phyloP scores from a whole-genome alignment of 192 early-diverging fungal species.

The Powellomyces hirtus region DNA sequence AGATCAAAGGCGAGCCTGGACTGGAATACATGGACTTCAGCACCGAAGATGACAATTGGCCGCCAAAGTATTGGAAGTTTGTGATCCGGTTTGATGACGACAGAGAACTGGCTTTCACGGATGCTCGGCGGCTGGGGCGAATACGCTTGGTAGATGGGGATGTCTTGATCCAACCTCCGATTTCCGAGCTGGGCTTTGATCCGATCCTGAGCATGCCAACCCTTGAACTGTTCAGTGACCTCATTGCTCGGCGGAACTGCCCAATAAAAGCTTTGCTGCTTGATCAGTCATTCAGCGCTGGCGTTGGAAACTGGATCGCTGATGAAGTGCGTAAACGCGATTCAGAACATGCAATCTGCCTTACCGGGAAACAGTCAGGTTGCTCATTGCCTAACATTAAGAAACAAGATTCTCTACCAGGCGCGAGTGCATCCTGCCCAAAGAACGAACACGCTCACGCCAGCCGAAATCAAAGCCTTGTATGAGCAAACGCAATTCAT shows the following conservation, averaged over 20 bases:
- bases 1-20: constrained; percentile 31
- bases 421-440: constrained; percentile 69
- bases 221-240: constrained; percentile 42
- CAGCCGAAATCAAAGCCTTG: constrained; percentile 45
- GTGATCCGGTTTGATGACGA: constrained; percentile 41
- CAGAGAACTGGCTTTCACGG: constrained; percentile 51
- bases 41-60: constrained; percentile 53
- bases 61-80: constrained; percentile 71
- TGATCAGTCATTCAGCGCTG: constrained; percentile 73
- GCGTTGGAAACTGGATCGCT: constrained; percentile 86
- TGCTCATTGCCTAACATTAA: not conserved
- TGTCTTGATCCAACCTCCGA: constrained; percentile 43
- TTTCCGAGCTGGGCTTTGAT: constrained; percentile 76
- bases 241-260: constrained; percentile 37
- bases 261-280: constrained; percentile 76
- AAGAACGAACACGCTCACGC: constrained; percentile 44
- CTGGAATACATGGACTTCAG: constrained; percentile 38
- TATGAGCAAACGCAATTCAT: constrained; percentile 50
- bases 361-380: not conserved
- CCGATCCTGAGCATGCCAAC: constrained; percentile 59
- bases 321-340: constrained; percentile 66
- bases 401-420: constrained; percentile 72
- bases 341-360: not conserved
- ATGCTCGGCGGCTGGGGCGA: constrained; percentile 67
- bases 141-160: constrained; percentile 58